Evolutionary conservation across 2,329 filamentous ascomycete genomes (phyloP), one percentile per base, ranked within the genome.

Genomic region (Rhytidhysteron rufulum): DNA sequence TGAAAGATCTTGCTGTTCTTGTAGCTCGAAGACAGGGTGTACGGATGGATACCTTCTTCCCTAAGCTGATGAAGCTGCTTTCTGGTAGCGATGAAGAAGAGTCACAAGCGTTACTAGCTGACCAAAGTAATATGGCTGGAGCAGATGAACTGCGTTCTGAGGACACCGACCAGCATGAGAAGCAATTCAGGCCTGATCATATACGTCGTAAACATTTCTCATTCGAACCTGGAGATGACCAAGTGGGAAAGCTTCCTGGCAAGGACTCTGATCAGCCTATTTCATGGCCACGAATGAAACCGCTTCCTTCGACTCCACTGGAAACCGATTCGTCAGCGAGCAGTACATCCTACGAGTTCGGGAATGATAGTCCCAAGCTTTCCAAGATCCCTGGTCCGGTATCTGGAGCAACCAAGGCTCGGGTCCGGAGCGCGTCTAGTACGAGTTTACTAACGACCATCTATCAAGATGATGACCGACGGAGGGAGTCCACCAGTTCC

Each of bases 311-410:
- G 2, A n/a, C 25, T 7, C n/a, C 17, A 31, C 22, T 18, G 25
- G n/a, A 31, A 18, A 22, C 20, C 30, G 19, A 10, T n/a, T 3
- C 22, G 8, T 9, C 7, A 5, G 21, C 9, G n/a, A 5, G 17
- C 13, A n/a, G 9, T 4, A 16, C 11, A 4, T 9, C 19, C 5
- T 15, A n/a, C 4, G 15, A 15, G 4, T 16, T 17, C 10, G 13
- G n/a, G 17, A 33, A 18, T 11, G 24, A 13, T 27, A 17, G 40
- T 6, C 41, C 40, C 6, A 61, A 48, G 40, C 48, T 43, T 4
- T 67, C 69, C 4, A 66, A 67, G 42, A 72, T 71, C 17, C 69
- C 69, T n/a, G 69, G 63, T 34, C 69, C 68, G n/a, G 47, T 66
- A 1, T 62, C 64, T 41, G 55, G 47, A 6, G 25, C 49, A 29